phyloP scores from a whole-genome alignment of 805 yeast species.

The Jamesozyma hellenica region DNA sequence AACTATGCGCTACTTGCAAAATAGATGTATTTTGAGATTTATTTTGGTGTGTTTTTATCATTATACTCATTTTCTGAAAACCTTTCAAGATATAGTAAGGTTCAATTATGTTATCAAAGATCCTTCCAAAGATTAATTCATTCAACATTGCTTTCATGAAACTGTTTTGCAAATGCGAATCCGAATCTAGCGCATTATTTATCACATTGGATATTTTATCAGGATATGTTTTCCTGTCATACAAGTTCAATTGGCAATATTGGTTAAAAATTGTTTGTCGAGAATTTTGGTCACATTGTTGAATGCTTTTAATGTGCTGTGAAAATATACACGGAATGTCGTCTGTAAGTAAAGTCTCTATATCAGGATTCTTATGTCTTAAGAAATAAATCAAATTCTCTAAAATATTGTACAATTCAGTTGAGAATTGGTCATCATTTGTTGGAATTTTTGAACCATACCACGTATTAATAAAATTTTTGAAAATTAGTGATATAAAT shows the following conservation, averaged over 20 bases:
- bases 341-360: constrained; percentile 15
- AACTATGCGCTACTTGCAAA: too few relatives aligned
- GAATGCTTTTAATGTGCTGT: constrained; percentile 12
- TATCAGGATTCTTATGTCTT: constrained; percentile 5
- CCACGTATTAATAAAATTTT: constrained; percentile 24
- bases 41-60: constrained; percentile 1
- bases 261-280: constrained; percentile 1
- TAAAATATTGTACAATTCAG: constrained; percentile 11
- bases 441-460: constrained; percentile 26
- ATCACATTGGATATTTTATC: constrained; percentile 9
- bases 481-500: constrained; percentile 17
- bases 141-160: constrained; percentile 19
- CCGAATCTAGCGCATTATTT: constrained; percentile 5
- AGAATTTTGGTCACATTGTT: neutral
- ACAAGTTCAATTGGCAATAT: constrained; percentile 10
- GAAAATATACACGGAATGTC: constrained; percentile 21
- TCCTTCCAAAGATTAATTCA: constrained; percentile 17
- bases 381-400: constrained; percentile 7
- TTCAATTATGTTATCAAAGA: constrained; percentile 19
- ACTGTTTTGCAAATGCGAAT: constrained; percentile 16
- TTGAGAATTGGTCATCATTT: constrained; percentile 15
- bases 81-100: constrained; percentile 21
- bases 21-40: neutral
- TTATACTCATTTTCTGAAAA: constrained; percentile 9
- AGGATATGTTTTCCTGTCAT: constrained; percentile 13